phyloP scores from a whole-genome alignment of 306 rosid genomes.

The Calophaca sinica region DNA sequence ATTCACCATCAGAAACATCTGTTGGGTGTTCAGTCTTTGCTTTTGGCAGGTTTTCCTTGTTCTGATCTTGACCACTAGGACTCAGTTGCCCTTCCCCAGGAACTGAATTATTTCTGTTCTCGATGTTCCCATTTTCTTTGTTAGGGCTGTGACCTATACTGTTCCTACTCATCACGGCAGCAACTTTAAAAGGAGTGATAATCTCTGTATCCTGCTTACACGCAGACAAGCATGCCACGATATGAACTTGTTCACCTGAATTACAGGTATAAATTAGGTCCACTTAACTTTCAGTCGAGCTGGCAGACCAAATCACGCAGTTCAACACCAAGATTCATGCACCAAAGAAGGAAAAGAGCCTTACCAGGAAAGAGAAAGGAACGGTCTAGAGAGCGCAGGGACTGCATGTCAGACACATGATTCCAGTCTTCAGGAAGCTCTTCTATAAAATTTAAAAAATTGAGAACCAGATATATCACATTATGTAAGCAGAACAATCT shows the following conservation, averaged over 20 bases:
- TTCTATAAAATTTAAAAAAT: slow-evolving; percentile 55
- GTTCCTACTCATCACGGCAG: slow-evolving; percentile 90
- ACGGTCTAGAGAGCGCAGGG: slow-evolving; percentile 74
- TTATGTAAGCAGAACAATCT: slow-evolving; percentile 31
- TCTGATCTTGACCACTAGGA: slow-evolving; percentile 57
- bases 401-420: slow-evolving; percentile 69
- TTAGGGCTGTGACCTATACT: slow-evolving; percentile 59
- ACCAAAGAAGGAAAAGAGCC: slow-evolving; percentile 40
- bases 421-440: slow-evolving; percentile 84
- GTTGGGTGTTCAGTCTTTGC: slow-evolving; percentile 46
- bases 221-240: slow-evolving; percentile 90
- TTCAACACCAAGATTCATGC: slow-evolving; percentile 39
- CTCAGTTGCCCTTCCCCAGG: slow-evolving; percentile 54
- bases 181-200: slow-evolving; percentile 96
- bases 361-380: slow-evolving; percentile 96
- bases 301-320: slow-evolving; percentile 33
- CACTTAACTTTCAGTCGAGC: slow-evolving; percentile 25
- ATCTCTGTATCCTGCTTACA: slow-evolving; percentile 82
- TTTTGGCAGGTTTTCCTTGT: slow-evolving; percentile 45
- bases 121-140: slow-evolving; percentile 68
- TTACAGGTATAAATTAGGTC: slow-evolving; percentile 50
- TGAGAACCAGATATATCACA: slow-evolving; percentile 42
- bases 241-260: slow-evolving; percentile 91
- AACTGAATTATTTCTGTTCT: slow-evolving; percentile 50
- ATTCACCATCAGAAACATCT: slow-evolving; percentile 76